Percentiles rank a stretch among this genome's conserved stretches.
phyloP scores from a whole-genome alignment of 768 basidiomycete species.

The Plicaturopsis crispa region DNA sequence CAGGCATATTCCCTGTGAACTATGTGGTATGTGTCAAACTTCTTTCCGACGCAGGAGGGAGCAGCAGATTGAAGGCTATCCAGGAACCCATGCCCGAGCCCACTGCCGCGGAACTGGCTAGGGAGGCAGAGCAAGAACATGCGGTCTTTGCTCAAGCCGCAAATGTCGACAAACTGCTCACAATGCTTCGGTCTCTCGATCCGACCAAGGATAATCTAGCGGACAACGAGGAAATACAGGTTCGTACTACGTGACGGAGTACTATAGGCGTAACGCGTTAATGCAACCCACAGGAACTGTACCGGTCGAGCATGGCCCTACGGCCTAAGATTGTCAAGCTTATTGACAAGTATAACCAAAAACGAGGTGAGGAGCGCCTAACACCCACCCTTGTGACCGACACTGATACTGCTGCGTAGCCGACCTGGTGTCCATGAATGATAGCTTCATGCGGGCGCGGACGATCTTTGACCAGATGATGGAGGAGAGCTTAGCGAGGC shows the following conservation, averaged over 20 bases:
- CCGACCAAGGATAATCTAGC: slow-evolving; percentile 76
- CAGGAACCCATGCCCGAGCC: slow-evolving; percentile 86
- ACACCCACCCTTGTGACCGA: neutral
- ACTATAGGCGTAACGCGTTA: too few relatives aligned
- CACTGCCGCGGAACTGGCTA: slow-evolving; percentile 63
- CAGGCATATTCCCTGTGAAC: slow-evolving; percentile 95
- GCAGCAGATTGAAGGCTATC: too few relatives aligned
- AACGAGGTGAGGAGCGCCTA: slow-evolving; percentile 43
- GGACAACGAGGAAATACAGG: slow-evolving; percentile 87
- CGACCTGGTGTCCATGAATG: slow-evolving; percentile 91
- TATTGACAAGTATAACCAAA: slow-evolving; percentile 96
- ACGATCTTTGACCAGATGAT: slow-evolving; percentile 91
- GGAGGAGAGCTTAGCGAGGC: slow-evolving; percentile 79
- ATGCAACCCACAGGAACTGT: slow-evolving; percentile 66
- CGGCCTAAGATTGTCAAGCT: slow-evolving; percentile 94
- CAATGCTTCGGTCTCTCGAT: slow-evolving; percentile 68
- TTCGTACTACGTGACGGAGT: slow-evolving; percentile 29
- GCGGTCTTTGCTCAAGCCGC: slow-evolving; percentile 82
- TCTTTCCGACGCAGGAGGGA: too few relatives aligned
- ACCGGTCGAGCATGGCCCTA: slow-evolving; percentile 81
- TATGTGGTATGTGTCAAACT: slow-evolving; percentile 64
- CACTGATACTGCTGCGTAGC: slow-evolving; percentile 36
- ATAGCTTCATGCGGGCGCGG: slow-evolving; percentile 83
- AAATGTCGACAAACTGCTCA: slow-evolving; percentile 74
- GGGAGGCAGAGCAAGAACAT: slow-evolving; percentile 83